Percentiles rank a stretch among this genome's conserved stretches.
Conservation (phyloP, 1,284 basidiomycete genomes). For the Cutaneotrichosporon curvatum region DNA sequence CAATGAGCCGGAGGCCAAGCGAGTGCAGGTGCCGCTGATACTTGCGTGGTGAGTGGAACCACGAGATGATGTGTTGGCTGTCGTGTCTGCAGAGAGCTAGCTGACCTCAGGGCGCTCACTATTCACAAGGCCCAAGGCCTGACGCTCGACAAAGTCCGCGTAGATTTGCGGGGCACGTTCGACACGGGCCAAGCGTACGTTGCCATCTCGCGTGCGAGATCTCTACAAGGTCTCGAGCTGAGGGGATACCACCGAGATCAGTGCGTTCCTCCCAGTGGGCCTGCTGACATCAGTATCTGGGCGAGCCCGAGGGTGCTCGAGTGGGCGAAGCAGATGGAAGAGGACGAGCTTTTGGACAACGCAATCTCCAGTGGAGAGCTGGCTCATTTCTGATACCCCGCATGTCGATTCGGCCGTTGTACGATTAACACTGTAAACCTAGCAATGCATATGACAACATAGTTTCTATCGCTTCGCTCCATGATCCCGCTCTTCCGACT, state of each 20-base stretch:
- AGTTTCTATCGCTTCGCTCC: too few relatives aligned
- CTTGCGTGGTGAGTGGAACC: constrained; percentile 9
- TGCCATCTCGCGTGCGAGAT: constrained; percentile 33
- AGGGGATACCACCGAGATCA: background rate
- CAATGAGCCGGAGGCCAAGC: background rate
- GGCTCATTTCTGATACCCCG: too few relatives aligned
- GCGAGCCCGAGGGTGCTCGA: constrained; percentile 5
- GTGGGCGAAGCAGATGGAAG: constrained; percentile 6
- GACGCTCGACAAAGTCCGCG: constrained; percentile 63
- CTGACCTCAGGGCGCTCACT: constrained; percentile 26
- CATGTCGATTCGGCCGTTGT: too few relatives aligned
- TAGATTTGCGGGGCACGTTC: constrained; percentile 49
- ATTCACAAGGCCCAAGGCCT: constrained; percentile 45
- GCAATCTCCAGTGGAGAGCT: too few relatives aligned
- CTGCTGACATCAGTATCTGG: constrained; percentile 7
- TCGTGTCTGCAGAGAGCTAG: too few relatives aligned
- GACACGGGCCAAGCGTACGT: constrained; percentile 38
- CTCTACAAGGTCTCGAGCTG: constrained; percentile 29
- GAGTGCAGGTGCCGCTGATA: constrained; percentile 11
- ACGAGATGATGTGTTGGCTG: background rate
- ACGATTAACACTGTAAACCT: too few relatives aligned
- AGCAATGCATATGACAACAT: too few relatives aligned
- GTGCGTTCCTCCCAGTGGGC: background rate
- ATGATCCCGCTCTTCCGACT: background rate
- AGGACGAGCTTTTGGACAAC: constrained; percentile 6